A percentile compares a stretch with the other conserved stretches of the same genome.
These are phyloP conservation scores for Ceratocystis ficicola DNA, from an alignment of 2,329 filamentous ascomycete species.

Conservation along the genomic window DNA sequence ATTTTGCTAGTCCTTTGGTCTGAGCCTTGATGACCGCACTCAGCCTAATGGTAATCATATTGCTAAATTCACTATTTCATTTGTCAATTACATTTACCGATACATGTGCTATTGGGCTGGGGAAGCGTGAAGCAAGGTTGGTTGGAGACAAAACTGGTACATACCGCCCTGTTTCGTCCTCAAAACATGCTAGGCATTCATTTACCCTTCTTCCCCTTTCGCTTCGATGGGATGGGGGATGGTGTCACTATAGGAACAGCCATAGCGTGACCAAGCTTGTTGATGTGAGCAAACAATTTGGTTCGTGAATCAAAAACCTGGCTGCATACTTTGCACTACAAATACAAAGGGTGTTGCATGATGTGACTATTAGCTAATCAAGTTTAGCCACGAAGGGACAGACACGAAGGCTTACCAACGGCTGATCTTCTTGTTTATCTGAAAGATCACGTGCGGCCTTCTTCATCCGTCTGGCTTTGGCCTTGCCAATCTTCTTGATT, in stretches of 20 bases:
- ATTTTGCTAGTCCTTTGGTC: no score
- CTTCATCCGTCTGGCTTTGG: slow-evolving; percentile 20
- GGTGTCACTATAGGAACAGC: slow-evolving; percentile 25
- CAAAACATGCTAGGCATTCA: background rate
- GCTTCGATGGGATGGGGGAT: slow-evolving; percentile 2
- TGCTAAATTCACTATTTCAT: no score
- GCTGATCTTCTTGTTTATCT: slow-evolving; percentile 27
- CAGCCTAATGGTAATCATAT: no score
- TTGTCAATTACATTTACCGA: no score
- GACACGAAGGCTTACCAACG: slow-evolving; percentile 29
- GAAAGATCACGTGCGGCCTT: slow-evolving; percentile 28
- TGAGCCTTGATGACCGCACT: no score
- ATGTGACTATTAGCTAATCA: background rate
- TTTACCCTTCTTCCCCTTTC: slow-evolving; percentile 14
- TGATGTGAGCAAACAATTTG: slow-evolving; percentile 62
- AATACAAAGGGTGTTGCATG: background rate
- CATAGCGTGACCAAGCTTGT: slow-evolving; percentile 52
- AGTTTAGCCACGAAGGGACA: background rate
- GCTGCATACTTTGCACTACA: slow-evolving; percentile 31
- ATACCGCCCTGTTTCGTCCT: background rate
- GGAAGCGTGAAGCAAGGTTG: background rate
- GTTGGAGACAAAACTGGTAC: no score
- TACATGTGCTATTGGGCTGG: background rate
- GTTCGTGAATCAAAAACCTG: slow-evolving; percentile 48
- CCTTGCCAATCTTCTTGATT: slow-evolving; percentile 18